Evolutionary conservation across 768 basidiomycete genomes (phyloP).

Genomic region (Macrolepiota dolichaula): DNA sequence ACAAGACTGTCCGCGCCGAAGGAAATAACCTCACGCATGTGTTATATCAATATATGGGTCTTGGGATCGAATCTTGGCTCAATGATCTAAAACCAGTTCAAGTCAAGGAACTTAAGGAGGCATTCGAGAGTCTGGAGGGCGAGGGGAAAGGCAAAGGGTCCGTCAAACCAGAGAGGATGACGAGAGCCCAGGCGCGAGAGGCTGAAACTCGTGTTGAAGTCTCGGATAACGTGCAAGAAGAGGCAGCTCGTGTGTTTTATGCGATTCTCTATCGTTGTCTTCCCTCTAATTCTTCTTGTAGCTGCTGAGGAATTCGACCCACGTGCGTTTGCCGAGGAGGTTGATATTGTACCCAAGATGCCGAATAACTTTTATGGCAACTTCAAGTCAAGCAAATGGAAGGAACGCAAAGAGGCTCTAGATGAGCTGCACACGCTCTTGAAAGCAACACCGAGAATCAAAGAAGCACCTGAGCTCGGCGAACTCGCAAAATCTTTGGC

Average conservation of each 20-base stretch:
- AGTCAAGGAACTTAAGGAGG: conserved; percentile 91
- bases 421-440: conserved; percentile 78
- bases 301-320: conserved; percentile 68
- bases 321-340: conserved; percentile 73
- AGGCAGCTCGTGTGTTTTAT: conserved; percentile 37
- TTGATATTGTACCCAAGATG: conserved; percentile 73
- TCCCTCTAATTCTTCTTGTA: conserved; percentile 17
- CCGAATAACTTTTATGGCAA: conserved; percentile 70
- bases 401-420: conserved; percentile 89
- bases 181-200: conserved; percentile 74
- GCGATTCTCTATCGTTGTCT: conserved; percentile 11
- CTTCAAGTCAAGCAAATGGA: conserved; percentile 94
- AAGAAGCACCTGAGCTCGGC: conserved; percentile 73
- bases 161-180: conserved; percentile 75
- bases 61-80: conserved; percentile 80
- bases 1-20: conserved; percentile 94
- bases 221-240: conserved; percentile 36
- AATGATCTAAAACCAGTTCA: conserved; percentile 95
- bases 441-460: conserved; percentile 68
- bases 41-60: conserved; percentile 85
- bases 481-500: conserved; percentile 79
- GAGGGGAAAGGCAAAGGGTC: conserved; percentile 84
- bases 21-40: conserved; percentile 72
- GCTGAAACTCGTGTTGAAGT: conserved; percentile 42
- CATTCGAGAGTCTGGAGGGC: conserved; percentile 80